phyloP scores from a whole-genome alignment of 139 green algal species.

The Coelastrella sp. region DNA sequence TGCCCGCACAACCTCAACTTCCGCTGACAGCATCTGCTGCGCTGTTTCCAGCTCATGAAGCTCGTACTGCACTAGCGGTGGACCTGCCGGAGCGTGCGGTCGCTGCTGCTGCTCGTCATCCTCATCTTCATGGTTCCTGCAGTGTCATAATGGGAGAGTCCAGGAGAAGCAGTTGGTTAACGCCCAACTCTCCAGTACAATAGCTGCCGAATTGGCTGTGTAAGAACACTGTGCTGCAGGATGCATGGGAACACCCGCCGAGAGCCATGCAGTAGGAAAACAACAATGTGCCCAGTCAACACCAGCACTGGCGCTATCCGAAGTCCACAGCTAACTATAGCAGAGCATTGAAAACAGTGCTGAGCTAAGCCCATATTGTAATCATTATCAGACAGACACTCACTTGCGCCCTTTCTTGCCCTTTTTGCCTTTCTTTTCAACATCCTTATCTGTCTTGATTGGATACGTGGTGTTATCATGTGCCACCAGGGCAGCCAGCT shows the following conservation, averaged over 20 bases:
- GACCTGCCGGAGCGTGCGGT: slow-evolving; percentile 21
- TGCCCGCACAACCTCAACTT: slow-evolving; percentile 59
- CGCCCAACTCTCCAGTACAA: no score
- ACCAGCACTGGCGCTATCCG: background rate
- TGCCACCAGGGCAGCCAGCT: slow-evolving; percentile 76
- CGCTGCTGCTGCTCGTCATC: slow-evolving; percentile 39
- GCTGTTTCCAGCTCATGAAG: slow-evolving; percentile 61
- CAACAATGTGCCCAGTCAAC: background rate
- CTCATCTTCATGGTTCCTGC: no score
- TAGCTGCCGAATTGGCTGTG: no score
- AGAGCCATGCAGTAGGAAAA: no score
- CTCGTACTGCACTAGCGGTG: slow-evolving; percentile 58
- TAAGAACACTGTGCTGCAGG: no score
- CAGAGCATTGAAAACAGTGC: no score
- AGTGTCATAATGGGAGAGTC: no score
- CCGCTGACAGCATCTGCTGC: slow-evolving; percentile 60
- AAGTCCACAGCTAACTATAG: no score
- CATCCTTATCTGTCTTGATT: slow-evolving; percentile 48
- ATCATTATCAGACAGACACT: no score
- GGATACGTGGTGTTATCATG: slow-evolving; percentile 84
- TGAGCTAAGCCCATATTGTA: no score
- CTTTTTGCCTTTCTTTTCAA: slow-evolving; percentile 52
- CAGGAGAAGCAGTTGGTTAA: no score
- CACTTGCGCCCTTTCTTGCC: slow-evolving; percentile 8
- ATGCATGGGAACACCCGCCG: no score